These are phyloP conservation scores for Leccinum obscurum DNA, from an alignment of 768 basidiomycete genomes.

Conservation along the genomic window DNA sequence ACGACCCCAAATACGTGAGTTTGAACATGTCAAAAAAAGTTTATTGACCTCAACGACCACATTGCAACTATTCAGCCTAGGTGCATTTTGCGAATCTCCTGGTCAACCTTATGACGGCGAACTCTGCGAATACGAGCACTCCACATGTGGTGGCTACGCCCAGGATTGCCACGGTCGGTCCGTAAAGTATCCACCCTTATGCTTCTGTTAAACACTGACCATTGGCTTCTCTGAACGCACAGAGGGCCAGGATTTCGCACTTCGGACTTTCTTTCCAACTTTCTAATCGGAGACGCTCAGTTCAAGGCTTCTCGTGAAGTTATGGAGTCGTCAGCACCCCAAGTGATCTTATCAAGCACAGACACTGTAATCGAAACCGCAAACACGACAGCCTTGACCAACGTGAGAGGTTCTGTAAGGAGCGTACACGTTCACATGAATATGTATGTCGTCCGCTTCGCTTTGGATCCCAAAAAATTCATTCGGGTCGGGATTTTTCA, in stretches of 20 bases:
- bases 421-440: conserved; percentile 70
- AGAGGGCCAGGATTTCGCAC: conserved; percentile 76
- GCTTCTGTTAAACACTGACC: not conserved
- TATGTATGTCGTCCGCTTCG: conserved; percentile 49
- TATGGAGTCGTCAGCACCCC: conserved; percentile 43
- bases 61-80: conserved; percentile 41
- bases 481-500: not conserved
- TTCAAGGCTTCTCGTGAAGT: conserved; percentile 66
- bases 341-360: conserved; percentile 15
- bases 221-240: not conserved
- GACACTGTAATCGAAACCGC: conserved; percentile 21
- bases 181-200: conserved; percentile 11
- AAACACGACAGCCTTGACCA: conserved; percentile 33
- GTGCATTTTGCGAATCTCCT: conserved; percentile 77
- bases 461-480: not conserved
- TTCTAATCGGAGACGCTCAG: conserved; percentile 68
- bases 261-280: conserved; percentile 76
- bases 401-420: conserved; percentile 60
- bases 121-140: conserved; percentile 66
- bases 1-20: conserved; percentile 78
- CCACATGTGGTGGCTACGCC: conserved; percentile 71
- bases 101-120: conserved; percentile 67
- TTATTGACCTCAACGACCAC: not conserved
- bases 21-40: not conserved
- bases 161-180: conserved; percentile 73